Conservation (phyloP, 2,329 filamentous ascomycete species). For the Fusarium sublunatum region DNA sequence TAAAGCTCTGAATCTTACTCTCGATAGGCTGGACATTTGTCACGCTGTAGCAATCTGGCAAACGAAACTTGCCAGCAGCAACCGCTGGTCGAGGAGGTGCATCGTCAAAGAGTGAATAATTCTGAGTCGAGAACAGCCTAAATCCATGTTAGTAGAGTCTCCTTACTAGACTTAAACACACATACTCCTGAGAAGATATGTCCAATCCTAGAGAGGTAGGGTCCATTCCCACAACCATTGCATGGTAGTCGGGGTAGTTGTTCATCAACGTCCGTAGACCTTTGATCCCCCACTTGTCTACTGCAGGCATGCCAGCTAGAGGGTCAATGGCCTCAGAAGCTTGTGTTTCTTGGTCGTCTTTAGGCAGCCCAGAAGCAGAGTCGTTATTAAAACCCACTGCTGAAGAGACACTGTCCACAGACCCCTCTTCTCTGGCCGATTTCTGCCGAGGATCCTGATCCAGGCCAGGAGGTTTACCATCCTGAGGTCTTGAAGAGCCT, state of each 20-base stretch:
- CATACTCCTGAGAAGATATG: constrained; percentile 68
- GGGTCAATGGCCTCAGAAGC: constrained; percentile 64
- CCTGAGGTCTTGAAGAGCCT: constrained; percentile 57
- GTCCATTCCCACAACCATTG: constrained; percentile 70
- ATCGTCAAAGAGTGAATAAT: constrained; percentile 71
- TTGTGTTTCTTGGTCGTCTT: constrained; percentile 57
- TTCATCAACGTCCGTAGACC: constrained; percentile 72
- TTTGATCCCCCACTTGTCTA: constrained; percentile 74
- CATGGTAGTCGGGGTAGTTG: constrained; percentile 71
- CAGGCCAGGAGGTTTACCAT: constrained; percentile 54
- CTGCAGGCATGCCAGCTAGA: constrained; percentile 69
- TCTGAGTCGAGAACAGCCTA: constrained; percentile 68
- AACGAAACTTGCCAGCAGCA: constrained; percentile 61
- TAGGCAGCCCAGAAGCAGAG: constrained; percentile 52
- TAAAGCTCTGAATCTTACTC: constrained; percentile 73
- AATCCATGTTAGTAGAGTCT: constrained; percentile 29
- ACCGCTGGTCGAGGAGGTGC: constrained; percentile 67
- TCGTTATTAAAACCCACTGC: constrained; percentile 63
- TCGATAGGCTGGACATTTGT: constrained; percentile 74
- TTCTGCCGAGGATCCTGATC: constrained; percentile 62
- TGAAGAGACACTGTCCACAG: constrained; percentile 54
- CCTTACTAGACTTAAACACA: constrained; percentile 9
- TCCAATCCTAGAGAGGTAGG: constrained; percentile 68
- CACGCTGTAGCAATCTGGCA: constrained; percentile 75
- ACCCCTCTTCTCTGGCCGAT: constrained; percentile 55